phyloP scores from a whole-genome alignment of 1,284 basidiomycete genomes.

The Ustilago tritici region DNA sequence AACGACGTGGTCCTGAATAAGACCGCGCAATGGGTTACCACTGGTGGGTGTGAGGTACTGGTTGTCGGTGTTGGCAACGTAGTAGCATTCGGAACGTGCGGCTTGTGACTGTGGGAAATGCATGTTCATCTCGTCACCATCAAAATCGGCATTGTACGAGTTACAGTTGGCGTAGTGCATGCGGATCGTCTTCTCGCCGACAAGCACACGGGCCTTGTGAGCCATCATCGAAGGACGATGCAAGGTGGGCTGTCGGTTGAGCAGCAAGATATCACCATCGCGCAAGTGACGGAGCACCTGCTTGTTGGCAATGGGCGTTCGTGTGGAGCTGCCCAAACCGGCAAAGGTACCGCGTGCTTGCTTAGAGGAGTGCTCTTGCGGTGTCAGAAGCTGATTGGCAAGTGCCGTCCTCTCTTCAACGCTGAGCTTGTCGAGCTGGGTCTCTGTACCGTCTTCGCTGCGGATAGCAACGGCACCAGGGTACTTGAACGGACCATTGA shows the following conservation, averaged over 20 bases:
- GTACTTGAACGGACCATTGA: conserved; percentile 88
- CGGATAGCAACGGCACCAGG: conserved; percentile 96
- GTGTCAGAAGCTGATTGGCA: conserved; percentile 95
- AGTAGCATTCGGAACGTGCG: conserved; percentile 82
- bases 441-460: conserved; percentile 81
- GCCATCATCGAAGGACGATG: conserved; percentile 99
- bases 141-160: conserved; percentile 99
- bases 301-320: conserved; percentile 80
- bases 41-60: conserved; percentile 99
- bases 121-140: conserved; percentile 99
- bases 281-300: conserved; percentile 95
- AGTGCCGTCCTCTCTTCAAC: conserved; percentile 89
- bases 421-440: conserved; percentile 78
- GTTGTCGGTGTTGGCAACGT: conserved; percentile 96
- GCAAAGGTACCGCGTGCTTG: conserved; percentile 65
- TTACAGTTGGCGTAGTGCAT: conserved; percentile 99
- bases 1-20: conserved; percentile 99
- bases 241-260: conserved; percentile 97
- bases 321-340: conserved; percentile 63
- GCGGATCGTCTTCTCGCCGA: conserved; percentile 97
- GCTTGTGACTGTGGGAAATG: conserved; percentile 97
- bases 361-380: conserved; percentile 77
- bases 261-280: conserved; percentile 94
- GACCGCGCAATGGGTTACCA: conserved; percentile 94
- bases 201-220: conserved; percentile 90